Conservation (phyloP, 148 eudicot genomes). For the Talinum fruticosum region DNA sequence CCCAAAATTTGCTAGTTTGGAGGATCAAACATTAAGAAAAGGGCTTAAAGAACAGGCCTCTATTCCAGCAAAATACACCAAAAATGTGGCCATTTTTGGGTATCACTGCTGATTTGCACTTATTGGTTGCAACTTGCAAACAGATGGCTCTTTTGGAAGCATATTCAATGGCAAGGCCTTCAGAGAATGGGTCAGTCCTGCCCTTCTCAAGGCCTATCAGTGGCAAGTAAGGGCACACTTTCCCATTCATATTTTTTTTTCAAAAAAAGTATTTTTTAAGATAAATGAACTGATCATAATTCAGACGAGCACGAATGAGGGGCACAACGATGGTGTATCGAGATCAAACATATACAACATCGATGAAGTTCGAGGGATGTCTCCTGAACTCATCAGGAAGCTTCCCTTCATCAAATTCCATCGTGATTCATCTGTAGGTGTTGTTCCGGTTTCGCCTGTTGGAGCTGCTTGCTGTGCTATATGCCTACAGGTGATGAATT, state of each 20-base stretch:
- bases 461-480: constrained; percentile 29
- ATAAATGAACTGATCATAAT: neutral
- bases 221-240: constrained; percentile 37
- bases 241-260: neutral
- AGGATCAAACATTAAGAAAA: neutral
- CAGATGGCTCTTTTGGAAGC: constrained; percentile 46
- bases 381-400: constrained; percentile 24
- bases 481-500: constrained; percentile 37
- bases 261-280: too few relatives aligned
- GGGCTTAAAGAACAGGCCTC: neutral
- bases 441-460: neutral
- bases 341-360: constrained; percentile 30
- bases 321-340: neutral
- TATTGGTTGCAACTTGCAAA: constrained; percentile 19
- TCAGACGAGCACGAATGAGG: constrained; percentile 33
- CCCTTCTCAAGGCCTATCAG: constrained; percentile 79
- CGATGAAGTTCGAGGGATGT: constrained; percentile 32
- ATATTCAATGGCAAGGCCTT: constrained; percentile 68
- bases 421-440: constrained; percentile 12
- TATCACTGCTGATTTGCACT: neutral
- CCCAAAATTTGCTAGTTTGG: neutral
- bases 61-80: neutral
- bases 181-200: constrained; percentile 87
- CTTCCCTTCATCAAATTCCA: constrained; percentile 27
- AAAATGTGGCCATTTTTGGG: neutral